A percentile compares a stretch with the other conserved stretches of the same genome.
phyloP scores from a whole-genome alignment of 345 rosid species.

The Kernera saxatilis region DNA sequence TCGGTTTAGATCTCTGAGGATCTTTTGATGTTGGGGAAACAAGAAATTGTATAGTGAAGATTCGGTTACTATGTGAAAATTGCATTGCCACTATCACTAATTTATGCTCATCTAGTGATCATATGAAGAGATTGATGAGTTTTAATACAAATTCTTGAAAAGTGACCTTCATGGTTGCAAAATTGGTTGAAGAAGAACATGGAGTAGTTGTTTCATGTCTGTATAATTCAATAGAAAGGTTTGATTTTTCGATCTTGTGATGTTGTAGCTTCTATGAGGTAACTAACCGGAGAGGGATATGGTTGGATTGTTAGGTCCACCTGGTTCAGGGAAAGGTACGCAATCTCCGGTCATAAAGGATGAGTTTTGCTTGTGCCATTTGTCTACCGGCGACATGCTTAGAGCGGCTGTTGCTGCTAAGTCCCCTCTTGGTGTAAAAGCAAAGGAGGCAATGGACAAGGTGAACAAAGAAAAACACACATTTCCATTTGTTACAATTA shows the following conservation, averaged over 20 bases:
- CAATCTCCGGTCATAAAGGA: conserved; percentile 93
- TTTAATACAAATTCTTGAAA: neutral
- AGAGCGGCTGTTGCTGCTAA: conserved; percentile 95
- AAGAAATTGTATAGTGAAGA: neutral
- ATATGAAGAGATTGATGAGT: neutral
- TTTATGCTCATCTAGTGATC: neutral
- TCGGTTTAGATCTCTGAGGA: neutral
- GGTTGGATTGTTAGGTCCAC: conserved; percentile 65
- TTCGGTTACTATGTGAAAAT: neutral
- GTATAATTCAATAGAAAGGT: neutral
- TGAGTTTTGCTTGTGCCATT: conserved; percentile 91
- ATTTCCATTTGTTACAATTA: neutral
- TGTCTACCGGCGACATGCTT: conserved; percentile 99
- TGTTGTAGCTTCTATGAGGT: neutral
- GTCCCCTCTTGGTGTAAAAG: conserved; percentile 92
- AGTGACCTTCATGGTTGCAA: neutral
- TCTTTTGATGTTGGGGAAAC: neutral
- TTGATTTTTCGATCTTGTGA: neutral
- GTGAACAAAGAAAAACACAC: conserved; percentile 11
- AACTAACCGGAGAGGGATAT: neutral
- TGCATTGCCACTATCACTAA: neutral
- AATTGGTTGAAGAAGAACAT: neutral
- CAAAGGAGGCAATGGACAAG: conserved; percentile 98
- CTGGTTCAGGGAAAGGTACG: conserved; percentile 98
- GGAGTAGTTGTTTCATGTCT: neutral